Conservation (phyloP, 2,329 filamentous ascomycete species). For the Rachicladosporium sp. region DNA sequence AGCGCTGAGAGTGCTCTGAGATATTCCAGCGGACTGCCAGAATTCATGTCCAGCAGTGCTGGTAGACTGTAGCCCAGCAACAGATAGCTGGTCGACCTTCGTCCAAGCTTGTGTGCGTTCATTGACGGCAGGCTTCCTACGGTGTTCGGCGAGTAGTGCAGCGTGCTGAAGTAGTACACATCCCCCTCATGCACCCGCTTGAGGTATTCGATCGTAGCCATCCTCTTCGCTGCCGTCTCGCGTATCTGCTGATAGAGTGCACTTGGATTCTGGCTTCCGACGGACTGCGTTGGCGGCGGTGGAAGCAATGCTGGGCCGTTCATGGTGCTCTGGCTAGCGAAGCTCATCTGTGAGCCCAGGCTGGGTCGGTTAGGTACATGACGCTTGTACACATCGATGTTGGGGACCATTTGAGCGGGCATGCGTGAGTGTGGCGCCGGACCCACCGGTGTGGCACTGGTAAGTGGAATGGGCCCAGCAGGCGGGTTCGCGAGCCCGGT, state of each 20-base stretch:
- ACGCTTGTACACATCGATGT: slow-evolving; percentile 17
- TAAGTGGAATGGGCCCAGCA: too few species aligned
- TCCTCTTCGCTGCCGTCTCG: slow-evolving; percentile 79
- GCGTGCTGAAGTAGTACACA: slow-evolving; percentile 96
- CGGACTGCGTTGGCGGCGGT: slow-evolving; percentile 7
- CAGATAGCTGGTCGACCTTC: slow-evolving; percentile 86
- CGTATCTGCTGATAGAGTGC: slow-evolving; percentile 58
- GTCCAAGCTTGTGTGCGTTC: slow-evolving; percentile 68
- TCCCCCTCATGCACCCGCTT: slow-evolving; percentile 87
- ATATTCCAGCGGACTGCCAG: slow-evolving; percentile 68
- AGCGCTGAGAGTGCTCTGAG: slow-evolving; percentile 76
- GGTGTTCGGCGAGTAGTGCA: slow-evolving; percentile 77
- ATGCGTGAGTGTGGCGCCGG: too few species aligned
- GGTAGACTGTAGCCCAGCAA: slow-evolving; percentile 86
- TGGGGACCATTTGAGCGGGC: neutral
- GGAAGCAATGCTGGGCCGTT: slow-evolving; percentile 14
- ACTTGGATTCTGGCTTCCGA: slow-evolving; percentile 31
- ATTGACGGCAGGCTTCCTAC: slow-evolving; percentile 75
- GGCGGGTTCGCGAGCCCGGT: neutral
- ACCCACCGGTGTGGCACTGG: too few species aligned
- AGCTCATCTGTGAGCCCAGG: slow-evolving; percentile 8
- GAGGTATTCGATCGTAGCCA: slow-evolving; percentile 86
- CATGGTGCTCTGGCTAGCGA: slow-evolving; percentile 16
- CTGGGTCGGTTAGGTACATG: slow-evolving; percentile 3
- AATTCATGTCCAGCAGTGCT: slow-evolving; percentile 76